These are phyloP conservation scores for Nematocida major DNA, from an alignment of 371 early-diverging fungal genomes.

Conservation along the genomic window DNA sequence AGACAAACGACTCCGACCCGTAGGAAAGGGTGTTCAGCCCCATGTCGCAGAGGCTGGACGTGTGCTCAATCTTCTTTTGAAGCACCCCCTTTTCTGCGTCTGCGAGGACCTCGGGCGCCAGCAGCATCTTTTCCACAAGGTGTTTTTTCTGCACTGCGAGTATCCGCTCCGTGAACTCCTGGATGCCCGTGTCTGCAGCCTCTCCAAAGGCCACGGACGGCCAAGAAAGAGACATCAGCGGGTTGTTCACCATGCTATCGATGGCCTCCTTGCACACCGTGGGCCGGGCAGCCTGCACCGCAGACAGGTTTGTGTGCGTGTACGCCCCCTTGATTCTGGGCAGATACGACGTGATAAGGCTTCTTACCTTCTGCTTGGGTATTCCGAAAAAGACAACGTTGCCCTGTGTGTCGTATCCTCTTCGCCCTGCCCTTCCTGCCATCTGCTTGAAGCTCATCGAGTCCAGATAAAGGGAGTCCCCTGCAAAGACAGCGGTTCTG, in stretches of 20 bases:
- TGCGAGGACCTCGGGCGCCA: background rate
- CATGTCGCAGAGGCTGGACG: constrained; percentile 26
- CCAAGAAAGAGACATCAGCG: constrained; percentile 35
- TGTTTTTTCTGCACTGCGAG: constrained; percentile 21
- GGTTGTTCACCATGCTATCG: constrained; percentile 13
- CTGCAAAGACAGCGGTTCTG: constrained; percentile 66
- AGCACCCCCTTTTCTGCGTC: background rate
- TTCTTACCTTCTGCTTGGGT: constrained; percentile 57
- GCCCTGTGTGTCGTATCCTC: constrained; percentile 68
- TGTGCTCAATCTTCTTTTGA: background rate
- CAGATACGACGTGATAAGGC: constrained; percentile 65
- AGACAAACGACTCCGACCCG: constrained; percentile 32
- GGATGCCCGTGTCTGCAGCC: background rate
- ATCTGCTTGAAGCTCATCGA: constrained; percentile 67
- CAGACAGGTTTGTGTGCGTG: constrained; percentile 64
- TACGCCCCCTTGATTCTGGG: constrained; percentile 67
- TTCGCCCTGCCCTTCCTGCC: constrained; percentile 68
- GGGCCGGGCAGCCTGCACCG: constrained; percentile 24
- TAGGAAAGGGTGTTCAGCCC: constrained; percentile 22
- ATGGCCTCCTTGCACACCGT: background rate
- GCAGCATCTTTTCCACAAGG: constrained; percentile 5
- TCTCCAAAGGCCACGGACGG: background rate
- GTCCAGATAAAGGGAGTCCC: constrained; percentile 66
- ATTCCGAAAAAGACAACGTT: constrained; percentile 67
- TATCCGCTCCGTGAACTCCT: constrained; percentile 2